Evolutionary conservation across 2,329 filamentous ascomycete genomes (phyloP).

Genomic region (Xylaria sp.): DNA sequence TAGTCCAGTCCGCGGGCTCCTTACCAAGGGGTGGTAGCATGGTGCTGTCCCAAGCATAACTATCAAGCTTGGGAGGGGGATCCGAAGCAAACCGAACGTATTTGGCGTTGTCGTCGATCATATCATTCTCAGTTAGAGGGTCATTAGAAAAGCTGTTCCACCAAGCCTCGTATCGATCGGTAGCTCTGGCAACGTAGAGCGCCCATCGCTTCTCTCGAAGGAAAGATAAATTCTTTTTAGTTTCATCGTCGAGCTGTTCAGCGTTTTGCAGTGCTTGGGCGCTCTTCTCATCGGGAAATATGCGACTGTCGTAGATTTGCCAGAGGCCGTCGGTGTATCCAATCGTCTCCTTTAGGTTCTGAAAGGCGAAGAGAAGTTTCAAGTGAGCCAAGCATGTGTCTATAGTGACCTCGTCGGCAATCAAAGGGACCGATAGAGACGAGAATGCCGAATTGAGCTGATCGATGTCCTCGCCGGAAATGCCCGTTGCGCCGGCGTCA

Average conservation of each 20-base stretch:
- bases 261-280: constrained; percentile 22
- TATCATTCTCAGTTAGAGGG: constrained; percentile 52
- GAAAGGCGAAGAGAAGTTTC: constrained; percentile 75
- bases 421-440: constrained; percentile 51
- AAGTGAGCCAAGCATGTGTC: constrained; percentile 77
- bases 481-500: constrained; percentile 9
- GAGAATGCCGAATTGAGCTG: constrained; percentile 51
- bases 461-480: constrained; percentile 36
- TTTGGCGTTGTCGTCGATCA: constrained; percentile 45
- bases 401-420: constrained; percentile 53
- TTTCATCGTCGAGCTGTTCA: constrained; percentile 50
- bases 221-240: constrained; percentile 59
- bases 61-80: constrained; percentile 33
- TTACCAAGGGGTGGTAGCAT: constrained; percentile 70
- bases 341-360: constrained; percentile 73
- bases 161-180: constrained; percentile 75
- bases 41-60: constrained; percentile 52
- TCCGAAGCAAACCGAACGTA: constrained; percentile 51
- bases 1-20: constrained; percentile 20
- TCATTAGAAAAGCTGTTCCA: constrained; percentile 58
- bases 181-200: constrained; percentile 74
- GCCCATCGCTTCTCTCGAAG: constrained; percentile 80
- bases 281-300: constrained; percentile 43
- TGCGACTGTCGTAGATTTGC: constrained; percentile 65
- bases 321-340: constrained; percentile 75